Base-by-base conservation (phyloP, 768 basidiomycete species). In the Tulasnella sp. region DNA sequence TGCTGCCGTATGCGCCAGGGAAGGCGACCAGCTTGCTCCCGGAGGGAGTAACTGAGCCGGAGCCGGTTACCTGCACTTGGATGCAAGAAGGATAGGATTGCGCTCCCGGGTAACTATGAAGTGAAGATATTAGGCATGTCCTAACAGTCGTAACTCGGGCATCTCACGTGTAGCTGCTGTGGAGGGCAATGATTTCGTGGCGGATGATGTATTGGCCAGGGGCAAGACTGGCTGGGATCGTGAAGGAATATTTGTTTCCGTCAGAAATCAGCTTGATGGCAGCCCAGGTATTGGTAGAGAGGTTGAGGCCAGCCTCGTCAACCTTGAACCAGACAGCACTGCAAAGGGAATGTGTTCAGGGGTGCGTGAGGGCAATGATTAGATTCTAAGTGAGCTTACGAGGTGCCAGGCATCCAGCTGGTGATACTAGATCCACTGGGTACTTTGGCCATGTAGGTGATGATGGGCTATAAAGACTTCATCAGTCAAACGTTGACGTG, bases 311-410 rank as follows among this genome's bases (percentile, higher is more conserved):
- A 35, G 78, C 62, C 71, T 85, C 77, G n/a, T 80, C 80, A 17
- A 85, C 81, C 76, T 85, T 85, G 82, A 84, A 85, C 85, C 84
- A 85, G 5, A 85, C 83, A 17, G 82, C 82, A 29, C 83, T 84
- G 64, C 39, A 19, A 44, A 62, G 29, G 36, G 26, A 8, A 32
- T 29, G 16, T 40, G 32, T 11, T 37, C 29, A 63, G 40, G 1
- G 4, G 26, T n/a, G n/a, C n/a, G n/a, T n/a, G n/a, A n/a, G 22
- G 26, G n/a, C 19, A 32, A 22, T 16, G 22, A 0, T 6, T 39
- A 32, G 59, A 71, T 67, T 67, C 36, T 29, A 8, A 14, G 5
- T 26, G 4, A 19, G 73, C 80, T 72, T 71, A 84, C 83, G 77
- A 75, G 29, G 76, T 82, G n/a, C 81, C 81, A 2, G 83, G 83